Evolutionary conservation across 2,329 filamentous ascomycete species (phyloP), one percentile per base, ranked within the genome.

Genomic region (Escovopsis sp.): DNA sequence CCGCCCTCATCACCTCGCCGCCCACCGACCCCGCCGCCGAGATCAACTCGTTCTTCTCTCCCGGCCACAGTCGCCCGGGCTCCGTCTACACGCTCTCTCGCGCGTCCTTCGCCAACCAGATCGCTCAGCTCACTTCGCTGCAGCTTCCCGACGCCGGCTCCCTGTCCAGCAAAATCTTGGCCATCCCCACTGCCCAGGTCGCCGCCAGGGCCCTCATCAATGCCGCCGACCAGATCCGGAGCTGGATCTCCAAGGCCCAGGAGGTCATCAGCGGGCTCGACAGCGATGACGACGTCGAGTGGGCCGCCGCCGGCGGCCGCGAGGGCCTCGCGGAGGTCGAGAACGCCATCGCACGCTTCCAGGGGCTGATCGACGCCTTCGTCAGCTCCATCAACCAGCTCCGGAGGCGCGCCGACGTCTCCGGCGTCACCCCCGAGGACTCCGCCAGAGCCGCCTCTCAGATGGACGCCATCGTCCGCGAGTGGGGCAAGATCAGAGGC

Each of bases 211-310:
- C 87, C 0, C 71, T 96, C 43, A 82, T 85, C 49, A 83, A 85
- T 51, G 86, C 89, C 10, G 86, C 88, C 4, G 85, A 93, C 47
- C 88, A 96, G 61, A 96, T 98, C 50, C 75, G 82, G 48, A 81
- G 82, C 54, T 98, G 91, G 91, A 94, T 95, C 56, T 75, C 75
- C 49, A 95, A 95, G 60, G 89, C 89, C 0, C 82, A 82, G 0
- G 86, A 94, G 53, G 88, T 96, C 30, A 78, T 98, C 42, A 75
- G 76, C 43, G 88, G 88, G 5, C 68, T 98, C 36, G 87, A 96
- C 59, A 87, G 88, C 42, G 89, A 96, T 48, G 91, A 96, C 59
- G 91, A 98, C 57, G 87, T 96, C 12, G 89, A 96, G 60, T 98
- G 91, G 91, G 88, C 91, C 2, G 89, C 88, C 2, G 77, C 77